A percentile compares a stretch with the other conserved stretches of the same genome.
Evolutionary conservation across 2,329 filamentous ascomycete species (phyloP).

Genomic region (Claviceps citrina): DNA sequence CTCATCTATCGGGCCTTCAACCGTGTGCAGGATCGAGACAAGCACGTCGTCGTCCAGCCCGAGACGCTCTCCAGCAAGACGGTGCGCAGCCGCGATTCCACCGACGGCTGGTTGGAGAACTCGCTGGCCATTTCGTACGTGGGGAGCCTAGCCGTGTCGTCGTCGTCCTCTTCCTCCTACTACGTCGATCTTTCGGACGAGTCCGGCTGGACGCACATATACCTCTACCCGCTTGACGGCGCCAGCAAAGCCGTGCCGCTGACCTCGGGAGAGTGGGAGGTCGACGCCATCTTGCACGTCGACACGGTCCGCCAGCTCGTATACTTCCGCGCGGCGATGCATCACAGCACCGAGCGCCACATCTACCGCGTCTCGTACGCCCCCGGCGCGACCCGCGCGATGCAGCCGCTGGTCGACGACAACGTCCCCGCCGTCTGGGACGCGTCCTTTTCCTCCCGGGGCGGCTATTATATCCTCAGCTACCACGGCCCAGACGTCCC

Average conservation of each 20-base stretch:
- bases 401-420: conserved; percentile 47
- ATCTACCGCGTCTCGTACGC: conserved; percentile 56
- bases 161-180: conserved; percentile 25
- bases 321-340: conserved; percentile 50
- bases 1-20: too few relatives aligned
- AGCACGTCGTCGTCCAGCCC: conserved; percentile 44
- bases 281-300: conserved; percentile 41
- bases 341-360: conserved; percentile 51
- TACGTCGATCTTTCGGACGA: conserved; percentile 54
- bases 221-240: conserved; percentile 43
- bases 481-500: conserved; percentile 53
- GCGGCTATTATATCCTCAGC: conserved; percentile 48
- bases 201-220: conserved; percentile 55
- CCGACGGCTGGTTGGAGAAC: conserved; percentile 48
- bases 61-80: conserved; percentile 28
- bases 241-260: conserved; percentile 36
- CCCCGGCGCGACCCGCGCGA: conserved; percentile 37
- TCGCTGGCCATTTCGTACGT: conserved; percentile 40
- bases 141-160: conserved; percentile 23
- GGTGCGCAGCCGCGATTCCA: conserved; percentile 41
- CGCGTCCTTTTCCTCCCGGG: conserved; percentile 47
- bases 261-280: conserved; percentile 53
- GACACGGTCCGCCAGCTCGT: conserved; percentile 39
- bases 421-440: conserved; percentile 41
- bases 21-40: conserved; percentile 48